phyloP scores from a whole-genome alignment of 352 stramenopile genomes.

The Ophiocytium majus region DNA sequence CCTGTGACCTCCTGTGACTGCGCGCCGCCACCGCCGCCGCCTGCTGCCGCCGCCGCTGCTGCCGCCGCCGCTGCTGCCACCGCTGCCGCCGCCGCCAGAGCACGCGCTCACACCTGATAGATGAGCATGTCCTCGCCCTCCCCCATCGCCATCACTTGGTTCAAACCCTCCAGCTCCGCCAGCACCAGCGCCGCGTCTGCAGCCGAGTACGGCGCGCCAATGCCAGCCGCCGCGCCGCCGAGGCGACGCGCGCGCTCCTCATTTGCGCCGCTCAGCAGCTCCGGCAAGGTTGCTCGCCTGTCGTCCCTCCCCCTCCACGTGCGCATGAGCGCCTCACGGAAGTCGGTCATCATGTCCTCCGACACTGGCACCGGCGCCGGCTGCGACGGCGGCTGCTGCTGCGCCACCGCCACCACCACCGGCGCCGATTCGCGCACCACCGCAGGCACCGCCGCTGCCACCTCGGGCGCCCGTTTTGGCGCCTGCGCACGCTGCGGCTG shows the following conservation, averaged over 20 bases:
- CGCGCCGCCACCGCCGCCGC: too few species aligned
- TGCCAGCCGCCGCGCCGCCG: background rate
- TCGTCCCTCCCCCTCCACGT: background rate
- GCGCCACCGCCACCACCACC: background rate
- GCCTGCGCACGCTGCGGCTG: slow-evolving; percentile 9
- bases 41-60: too few species aligned
- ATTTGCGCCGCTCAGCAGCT: background rate
- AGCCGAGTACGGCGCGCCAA: background rate
- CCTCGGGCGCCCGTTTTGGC: slow-evolving; percentile 2
- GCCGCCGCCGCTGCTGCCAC: background rate
- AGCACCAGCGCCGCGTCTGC: background rate
- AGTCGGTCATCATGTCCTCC: background rate
- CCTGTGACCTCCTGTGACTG: too few species aligned
- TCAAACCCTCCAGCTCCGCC: background rate
- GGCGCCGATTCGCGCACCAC: too few species aligned
- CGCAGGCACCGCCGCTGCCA: background rate
- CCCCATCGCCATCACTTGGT: background rate
- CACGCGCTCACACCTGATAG: background rate
- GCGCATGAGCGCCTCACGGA: background rate
- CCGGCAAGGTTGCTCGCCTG: background rate
- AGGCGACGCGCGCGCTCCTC: background rate
- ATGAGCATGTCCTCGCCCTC: background rate
- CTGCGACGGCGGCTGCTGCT: background rate
- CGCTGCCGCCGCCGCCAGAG: too few species aligned
- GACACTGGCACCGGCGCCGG: background rate